Evolutionary conservation across 768 basidiomycete species (phyloP).

Genomic region (Crucibulum laeve): DNA sequence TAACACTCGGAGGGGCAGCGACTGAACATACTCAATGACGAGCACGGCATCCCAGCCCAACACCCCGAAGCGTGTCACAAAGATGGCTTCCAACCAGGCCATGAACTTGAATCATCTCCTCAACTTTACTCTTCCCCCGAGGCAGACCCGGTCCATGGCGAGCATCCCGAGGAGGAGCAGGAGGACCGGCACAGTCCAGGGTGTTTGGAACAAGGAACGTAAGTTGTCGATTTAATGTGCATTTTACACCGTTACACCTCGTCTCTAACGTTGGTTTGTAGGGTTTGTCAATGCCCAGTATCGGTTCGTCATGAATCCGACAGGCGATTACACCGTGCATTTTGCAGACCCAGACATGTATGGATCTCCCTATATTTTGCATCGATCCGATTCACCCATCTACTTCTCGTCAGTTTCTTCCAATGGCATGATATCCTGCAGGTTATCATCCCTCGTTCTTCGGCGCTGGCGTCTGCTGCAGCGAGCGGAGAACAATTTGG

Average conservation of each 20-base stretch:
- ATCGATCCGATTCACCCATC: conserved; percentile 11
- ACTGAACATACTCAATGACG: conserved; percentile 25
- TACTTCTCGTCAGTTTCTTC: conserved; percentile 64
- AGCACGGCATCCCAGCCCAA: conserved; percentile 25
- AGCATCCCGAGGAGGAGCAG: conserved; percentile 72
- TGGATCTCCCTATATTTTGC: conserved; percentile 23
- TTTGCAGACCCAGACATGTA: conserved; percentile 98
- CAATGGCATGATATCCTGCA: conserved; percentile 97
- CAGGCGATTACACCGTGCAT: conserved; percentile 88
- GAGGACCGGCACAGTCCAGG: conserved; percentile 56
- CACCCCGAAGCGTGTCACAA: conserved; percentile 55
- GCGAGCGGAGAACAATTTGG: conserved; percentile 34
- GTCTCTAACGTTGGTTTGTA: too few species aligned
- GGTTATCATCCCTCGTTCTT: conserved; percentile 84
- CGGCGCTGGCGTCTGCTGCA: conserved; percentile 65
- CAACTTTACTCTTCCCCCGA: conserved; percentile 89
- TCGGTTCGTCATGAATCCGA: conserved; percentile 92
- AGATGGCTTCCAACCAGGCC: conserved; percentile 66
- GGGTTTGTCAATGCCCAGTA: conserved; percentile 97
- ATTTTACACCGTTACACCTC: conserved; percentile 7
- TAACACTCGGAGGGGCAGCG: background rate
- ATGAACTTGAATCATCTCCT: conserved; percentile 77
- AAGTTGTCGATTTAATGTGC: conserved; percentile 31
- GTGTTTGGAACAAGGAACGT: conserved; percentile 91
- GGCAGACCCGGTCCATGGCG: conserved; percentile 57